Evolutionary conservation across 2,329 filamentous ascomycete species (phyloP), one percentile per base, ranked within the genome.

Genomic region (Botrytis fragariae): DNA sequence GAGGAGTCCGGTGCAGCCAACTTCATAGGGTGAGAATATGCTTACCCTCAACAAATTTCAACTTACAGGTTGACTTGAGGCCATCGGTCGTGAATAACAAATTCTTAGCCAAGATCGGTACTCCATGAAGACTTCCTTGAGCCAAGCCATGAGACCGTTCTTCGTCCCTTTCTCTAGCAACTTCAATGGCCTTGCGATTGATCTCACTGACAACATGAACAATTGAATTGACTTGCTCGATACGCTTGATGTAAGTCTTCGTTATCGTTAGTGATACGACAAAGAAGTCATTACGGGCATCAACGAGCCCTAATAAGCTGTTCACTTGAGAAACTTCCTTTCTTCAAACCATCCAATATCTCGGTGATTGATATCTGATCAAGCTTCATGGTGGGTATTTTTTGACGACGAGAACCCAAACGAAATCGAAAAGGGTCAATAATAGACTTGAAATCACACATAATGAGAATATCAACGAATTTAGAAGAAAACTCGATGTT

Each of bases 101-200:
- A 78, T 88, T 86, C 80, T 90, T 89, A 80, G 89, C 84, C 25
- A 89, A 79, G 59, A 90, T 85, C 0, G 88, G 88, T 4, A 89
- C 83, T 4, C 88, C 88, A 79, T 89, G 87, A 1, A 89, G 81
- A 20, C 85, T 85, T 2, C 79, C 77, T 25, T 72, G 60, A 18
- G 71, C 35, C 22, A 62, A 73, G 14, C 76, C 76, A 6, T 29
- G 54, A 1, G 59, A 48, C 3, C 77, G 71, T 57, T 78, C 77
- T 18, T 48, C 44, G 32, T 78, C 77, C 20, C 74, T 71, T 35
- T 70, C 44, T 42, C 37, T 72, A 16, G 77, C 77, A 32, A 78
- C 77, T 1, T 51, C 32, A 3, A 75, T 35, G n/a, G 76, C 77
- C 42, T 77, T 74, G 7, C 73, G 73, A 62, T 77, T 78, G 42